A percentile compares a stretch with the other conserved stretches of the same genome.
Evolutionary conservation across 2,329 filamentous ascomycete genomes (phyloP).

Genomic region (Colletotrichum eleusines): DNA sequence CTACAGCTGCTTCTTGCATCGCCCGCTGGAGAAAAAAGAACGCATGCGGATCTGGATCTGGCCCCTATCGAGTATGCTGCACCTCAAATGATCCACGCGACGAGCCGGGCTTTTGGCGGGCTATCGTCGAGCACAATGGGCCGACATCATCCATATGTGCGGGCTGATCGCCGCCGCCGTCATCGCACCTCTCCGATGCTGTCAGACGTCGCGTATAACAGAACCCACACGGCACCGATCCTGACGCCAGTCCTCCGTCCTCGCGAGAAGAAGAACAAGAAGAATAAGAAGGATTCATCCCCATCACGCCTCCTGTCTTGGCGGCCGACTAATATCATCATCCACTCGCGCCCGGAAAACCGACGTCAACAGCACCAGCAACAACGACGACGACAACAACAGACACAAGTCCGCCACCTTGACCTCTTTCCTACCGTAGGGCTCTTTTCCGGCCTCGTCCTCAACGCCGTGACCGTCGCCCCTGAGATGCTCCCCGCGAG

Average conservation of each 20-base stretch:
- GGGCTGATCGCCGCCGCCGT: slow-evolving; percentile 26
- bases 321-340: slow-evolving; percentile 1
- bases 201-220: slow-evolving; percentile 17
- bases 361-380: not conserved
- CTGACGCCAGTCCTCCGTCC: slow-evolving; percentile 24
- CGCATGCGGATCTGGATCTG: not conserved
- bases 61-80: slow-evolving; percentile 26
- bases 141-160: slow-evolving; percentile 32
- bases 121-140: slow-evolving; percentile 31
- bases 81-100: slow-evolving; percentile 38
- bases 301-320: slow-evolving; percentile 18
- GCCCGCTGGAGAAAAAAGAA: slow-evolving; percentile 11
- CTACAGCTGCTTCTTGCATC: slow-evolving; percentile 8
- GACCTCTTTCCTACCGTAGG: not conserved
- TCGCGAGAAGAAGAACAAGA: slow-evolving; percentile 33
- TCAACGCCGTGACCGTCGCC: not conserved
- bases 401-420: not conserved
- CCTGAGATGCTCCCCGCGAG: slow-evolving; percentile 25
- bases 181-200: slow-evolving; percentile 15
- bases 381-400: not conserved
- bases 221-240: slow-evolving; percentile 20
- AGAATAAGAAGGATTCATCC: slow-evolving; percentile 34
- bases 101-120: slow-evolving; percentile 25
- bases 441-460: slow-evolving; percentile 12
- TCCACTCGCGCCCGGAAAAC: not conserved